Evolutionary conservation across 2,329 filamentous ascomycete species (phyloP), one percentile per base, ranked within the genome.

Genomic region (Nothopassalora personata): DNA sequence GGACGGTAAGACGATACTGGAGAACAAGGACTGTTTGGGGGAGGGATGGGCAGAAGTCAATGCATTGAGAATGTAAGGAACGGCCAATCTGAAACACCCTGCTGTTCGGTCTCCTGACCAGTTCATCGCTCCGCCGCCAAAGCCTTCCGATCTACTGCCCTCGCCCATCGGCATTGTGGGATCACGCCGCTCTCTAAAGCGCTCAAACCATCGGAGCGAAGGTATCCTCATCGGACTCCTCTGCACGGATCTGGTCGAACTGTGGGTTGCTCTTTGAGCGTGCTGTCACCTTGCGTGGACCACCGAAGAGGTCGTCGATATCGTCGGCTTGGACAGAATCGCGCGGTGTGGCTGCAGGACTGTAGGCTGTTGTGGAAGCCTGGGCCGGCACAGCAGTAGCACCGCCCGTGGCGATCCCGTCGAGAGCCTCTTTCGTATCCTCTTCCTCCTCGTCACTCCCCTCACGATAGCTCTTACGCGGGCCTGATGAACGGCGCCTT

Each of bases 41-140:
- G 68, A 72, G 19, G 72, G 71, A 48, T 74, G 72, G 72, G 69
- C 69, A 46, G 60, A 64, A 53, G 61, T 73, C n/a, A 74, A 73
- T 54, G 56, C 57, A 33, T 58, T 63, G 15, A 59, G 36, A 19
- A 51, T 51, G 27, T 51, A 30, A 51, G 30, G 28, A n/a, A n/a
- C 4, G 10, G n/a, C n/a, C 36, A n/a, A 43, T 43, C 36, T n/a
- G 36, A 43, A 19, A 49, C 10, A 51, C 48, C 43, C n/a, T 10
- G 48, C 48, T 30, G 48, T 28, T 10, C 23, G 18, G 48, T 51
- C 23, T 6, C 48, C 15, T 30, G 7, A n/a, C 11, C 8, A 3
- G 7, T 23, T 34, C 50, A 23, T 19, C 9, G 9, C 43, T 34
- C 31, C 11, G 23, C 23, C 23, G 23, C 4, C 31, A 2, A 34